These are phyloP conservation scores for Spathaspora sp. DNA, from an alignment of 1,139 yeast genomes.

Conservation along the genomic window DNA sequence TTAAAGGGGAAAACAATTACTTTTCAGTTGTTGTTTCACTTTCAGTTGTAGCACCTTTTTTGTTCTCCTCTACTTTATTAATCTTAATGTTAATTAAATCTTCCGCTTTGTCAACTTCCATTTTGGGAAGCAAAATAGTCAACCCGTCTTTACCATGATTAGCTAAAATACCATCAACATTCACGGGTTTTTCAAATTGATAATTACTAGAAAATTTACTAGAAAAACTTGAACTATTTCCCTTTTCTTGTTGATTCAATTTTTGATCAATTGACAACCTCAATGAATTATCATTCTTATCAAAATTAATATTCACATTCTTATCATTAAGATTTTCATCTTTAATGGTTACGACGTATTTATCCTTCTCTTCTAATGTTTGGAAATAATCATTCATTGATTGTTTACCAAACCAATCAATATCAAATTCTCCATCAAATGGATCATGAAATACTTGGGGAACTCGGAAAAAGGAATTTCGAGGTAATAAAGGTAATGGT, in stretches of 20 bases:
- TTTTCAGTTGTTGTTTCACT: background rate
- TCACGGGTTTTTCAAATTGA: conserved; percentile 14
- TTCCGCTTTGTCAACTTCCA: conserved; percentile 13
- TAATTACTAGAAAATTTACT: conserved; percentile 12
- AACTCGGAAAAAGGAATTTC: background rate
- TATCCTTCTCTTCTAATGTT: conserved; percentile 17
- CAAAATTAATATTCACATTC: conserved; percentile 14
- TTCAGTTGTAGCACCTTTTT: background rate
- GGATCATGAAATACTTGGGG: background rate
- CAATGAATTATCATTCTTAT: conserved; percentile 13
- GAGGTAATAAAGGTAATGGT: background rate
- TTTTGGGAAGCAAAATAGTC: conserved; percentile 15
- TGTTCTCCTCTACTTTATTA: background rate
- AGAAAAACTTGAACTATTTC: conserved; percentile 13
- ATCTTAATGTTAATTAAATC: conserved; percentile 14
- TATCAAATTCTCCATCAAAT: conserved; percentile 4
- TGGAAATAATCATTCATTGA: conserved; percentile 7
- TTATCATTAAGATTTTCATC: conserved; percentile 12
- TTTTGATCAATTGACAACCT: conserved; percentile 10
- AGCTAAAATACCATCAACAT: conserved; percentile 12
- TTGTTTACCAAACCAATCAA: conserved; percentile 5
- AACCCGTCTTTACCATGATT: conserved; percentile 12
- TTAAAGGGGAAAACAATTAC: too few relatives aligned
- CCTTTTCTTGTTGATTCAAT: conserved; percentile 11
- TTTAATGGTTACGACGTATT: conserved; percentile 14